These are phyloP conservation scores for Chaetoceros muelleri DNA, from an alignment of 108 stramenopile genomes.

Conservation along the genomic window DNA sequence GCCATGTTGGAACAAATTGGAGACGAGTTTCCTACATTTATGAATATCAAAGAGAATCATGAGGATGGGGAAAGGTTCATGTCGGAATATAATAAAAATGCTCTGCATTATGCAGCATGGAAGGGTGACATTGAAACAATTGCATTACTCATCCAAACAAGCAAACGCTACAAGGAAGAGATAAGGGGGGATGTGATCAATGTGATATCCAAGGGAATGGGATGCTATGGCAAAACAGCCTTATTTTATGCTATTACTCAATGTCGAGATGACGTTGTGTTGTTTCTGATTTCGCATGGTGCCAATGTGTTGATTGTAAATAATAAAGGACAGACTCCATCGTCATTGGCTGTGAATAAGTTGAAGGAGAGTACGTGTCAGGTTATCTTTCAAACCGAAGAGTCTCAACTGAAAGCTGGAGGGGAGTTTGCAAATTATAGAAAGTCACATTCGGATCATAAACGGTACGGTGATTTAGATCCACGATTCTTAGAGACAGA, in stretches of 20 bases:
- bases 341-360: slow-evolving; percentile 40
- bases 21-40: slow-evolving; percentile 3
- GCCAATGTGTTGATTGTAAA: slow-evolving; percentile 67
- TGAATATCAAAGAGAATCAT: background rate
- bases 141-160: slow-evolving; percentile 24
- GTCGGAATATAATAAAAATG: slow-evolving; percentile 25
- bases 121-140: slow-evolving; percentile 46
- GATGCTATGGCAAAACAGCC: slow-evolving; percentile 73
- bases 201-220: slow-evolving; percentile 28
- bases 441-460: slow-evolving; percentile 44
- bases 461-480: slow-evolving; percentile 68
- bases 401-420: slow-evolving; percentile 3
- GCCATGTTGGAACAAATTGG: background rate
- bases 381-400: slow-evolving; percentile 15
- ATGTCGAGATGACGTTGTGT: slow-evolving; percentile 44
- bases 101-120: slow-evolving; percentile 75
- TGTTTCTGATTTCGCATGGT: slow-evolving; percentile 23
- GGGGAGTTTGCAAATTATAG: slow-evolving; percentile 31
- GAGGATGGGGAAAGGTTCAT: background rate
- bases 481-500: slow-evolving; percentile 31
- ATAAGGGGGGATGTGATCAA: slow-evolving; percentile 37
- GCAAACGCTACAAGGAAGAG: background rate
- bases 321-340: slow-evolving; percentile 78
- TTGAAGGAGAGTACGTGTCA: slow-evolving; percentile 16
- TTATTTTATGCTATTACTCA: slow-evolving; percentile 74